These are phyloP conservation scores for Pseudopyrenochaeta lycopersici DNA, from an alignment of 2,329 filamentous ascomycete genomes.

Conservation along the genomic window DNA sequence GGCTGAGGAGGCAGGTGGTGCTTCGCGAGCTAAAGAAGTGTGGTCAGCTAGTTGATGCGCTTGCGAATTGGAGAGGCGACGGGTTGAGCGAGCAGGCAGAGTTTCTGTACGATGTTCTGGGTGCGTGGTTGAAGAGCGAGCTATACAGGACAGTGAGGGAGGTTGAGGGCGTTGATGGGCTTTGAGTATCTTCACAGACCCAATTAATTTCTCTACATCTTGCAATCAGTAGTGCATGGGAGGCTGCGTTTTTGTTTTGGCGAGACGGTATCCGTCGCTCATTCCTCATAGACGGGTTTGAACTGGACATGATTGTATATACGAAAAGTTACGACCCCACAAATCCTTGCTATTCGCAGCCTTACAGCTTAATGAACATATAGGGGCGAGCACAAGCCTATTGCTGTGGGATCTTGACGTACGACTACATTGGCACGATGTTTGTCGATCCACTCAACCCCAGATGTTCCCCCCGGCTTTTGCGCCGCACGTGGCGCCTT, in stretches of 20 bases:
- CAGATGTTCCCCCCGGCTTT: constrained; percentile 18
- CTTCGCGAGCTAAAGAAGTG: constrained; percentile 40
- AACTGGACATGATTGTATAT: constrained; percentile 1
- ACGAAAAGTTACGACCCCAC: background rate
- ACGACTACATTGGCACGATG: too few relatives aligned
- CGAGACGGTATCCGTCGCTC: background rate
- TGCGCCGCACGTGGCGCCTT: constrained; percentile 15
- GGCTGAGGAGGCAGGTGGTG: constrained; percentile 34
- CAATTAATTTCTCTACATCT: background rate
- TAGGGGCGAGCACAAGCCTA: background rate
- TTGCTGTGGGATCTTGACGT: background rate
- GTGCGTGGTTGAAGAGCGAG: constrained; percentile 44
- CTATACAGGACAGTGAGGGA: constrained; percentile 38
- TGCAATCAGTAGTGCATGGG: constrained; percentile 12
- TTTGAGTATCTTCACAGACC: background rate
- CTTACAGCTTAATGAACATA: background rate
- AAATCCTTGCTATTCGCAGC: background rate
- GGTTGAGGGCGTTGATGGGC: constrained; percentile 22
- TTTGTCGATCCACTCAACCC: constrained; percentile 13
- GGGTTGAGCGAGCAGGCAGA: constrained; percentile 33
- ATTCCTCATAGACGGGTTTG: background rate
- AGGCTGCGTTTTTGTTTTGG: constrained; percentile 1
- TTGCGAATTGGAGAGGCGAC: constrained; percentile 36
- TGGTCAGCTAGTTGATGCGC: constrained; percentile 36
- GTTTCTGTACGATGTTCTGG: constrained; percentile 42